Percentiles rank a stretch among this genome's conserved stretches.
phyloP scores from a whole-genome alignment of 495 filamentous ascomycete species.

The Aspergillus cavernicola region DNA sequence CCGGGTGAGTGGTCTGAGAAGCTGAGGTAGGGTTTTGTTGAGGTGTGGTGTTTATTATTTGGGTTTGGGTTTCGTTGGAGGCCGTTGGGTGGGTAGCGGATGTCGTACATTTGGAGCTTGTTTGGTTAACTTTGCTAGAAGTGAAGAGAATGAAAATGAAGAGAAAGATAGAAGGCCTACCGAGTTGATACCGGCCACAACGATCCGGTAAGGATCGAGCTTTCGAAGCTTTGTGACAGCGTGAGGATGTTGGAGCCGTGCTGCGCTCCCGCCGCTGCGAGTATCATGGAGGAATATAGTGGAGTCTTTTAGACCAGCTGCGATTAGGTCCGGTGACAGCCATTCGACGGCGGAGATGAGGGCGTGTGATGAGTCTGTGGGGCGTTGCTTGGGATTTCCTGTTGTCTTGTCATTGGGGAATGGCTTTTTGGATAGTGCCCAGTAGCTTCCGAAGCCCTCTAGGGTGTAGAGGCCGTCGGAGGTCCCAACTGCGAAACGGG shows the following conservation, averaged over 20 bases:
- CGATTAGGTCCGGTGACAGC: constrained; percentile 36
- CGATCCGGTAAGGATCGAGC: constrained; percentile 35
- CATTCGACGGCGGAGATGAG: constrained; percentile 39
- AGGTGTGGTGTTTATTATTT: constrained; percentile 22
- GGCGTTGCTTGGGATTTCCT: constrained; percentile 19
- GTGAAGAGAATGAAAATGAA: too few relatives aligned
- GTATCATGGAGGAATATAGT: constrained; percentile 37
- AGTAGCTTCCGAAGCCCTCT: constrained; percentile 27
- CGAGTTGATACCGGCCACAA: constrained; percentile 34
- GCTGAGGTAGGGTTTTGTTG: constrained; percentile 34
- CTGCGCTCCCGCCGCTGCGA: constrained; percentile 30
- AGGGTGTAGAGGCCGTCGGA: constrained; percentile 40
- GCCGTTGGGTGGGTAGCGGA: constrained; percentile 36
- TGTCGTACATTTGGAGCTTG: constrained; percentile 45
- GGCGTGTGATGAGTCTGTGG: constrained; percentile 28
- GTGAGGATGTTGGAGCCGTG: constrained; percentile 33
- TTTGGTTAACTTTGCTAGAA: too few relatives aligned
- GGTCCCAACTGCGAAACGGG: constrained; percentile 40
- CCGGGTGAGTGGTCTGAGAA: constrained; percentile 31
- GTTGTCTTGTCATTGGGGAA: constrained; percentile 22
- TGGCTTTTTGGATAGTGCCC: constrained; percentile 31
- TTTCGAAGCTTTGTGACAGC: constrained; percentile 35
- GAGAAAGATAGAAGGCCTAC: constrained; percentile 21
- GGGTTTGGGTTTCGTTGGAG: constrained; percentile 29
- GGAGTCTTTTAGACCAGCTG: constrained; percentile 34